Evolutionary conservation across 2,329 filamentous ascomycete genomes (phyloP).

Genomic region (Exophiala sideris): DNA sequence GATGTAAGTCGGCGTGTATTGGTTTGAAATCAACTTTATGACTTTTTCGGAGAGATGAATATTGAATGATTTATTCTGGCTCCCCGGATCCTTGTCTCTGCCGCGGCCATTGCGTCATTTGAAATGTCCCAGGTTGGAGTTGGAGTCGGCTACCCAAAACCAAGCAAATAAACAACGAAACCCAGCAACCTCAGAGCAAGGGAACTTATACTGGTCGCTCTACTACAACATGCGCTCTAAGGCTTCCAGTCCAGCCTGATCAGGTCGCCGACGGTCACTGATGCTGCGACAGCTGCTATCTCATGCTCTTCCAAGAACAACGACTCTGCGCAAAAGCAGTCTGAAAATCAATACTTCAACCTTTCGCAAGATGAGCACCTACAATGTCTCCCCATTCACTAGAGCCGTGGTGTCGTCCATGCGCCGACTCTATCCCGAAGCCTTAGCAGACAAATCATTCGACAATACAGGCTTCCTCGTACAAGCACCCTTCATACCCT

Average conservation of each 20-base stretch:
- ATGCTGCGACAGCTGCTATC: conserved; percentile 11
- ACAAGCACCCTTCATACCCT: conserved; percentile 62
- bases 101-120: no score
- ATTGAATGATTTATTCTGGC: neutral
- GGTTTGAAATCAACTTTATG: neutral
- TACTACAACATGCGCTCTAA: no score
- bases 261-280: neutral
- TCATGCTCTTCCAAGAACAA: conserved; percentile 1
- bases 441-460: conserved; percentile 82
- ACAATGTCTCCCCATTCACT: conserved; percentile 57
- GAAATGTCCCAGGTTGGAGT: no score
- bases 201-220: no score
- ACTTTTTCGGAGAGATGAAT: neutral
- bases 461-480: conserved; percentile 89
- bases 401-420: conserved; percentile 71
- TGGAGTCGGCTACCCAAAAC: no score
- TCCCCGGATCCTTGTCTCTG: no score
- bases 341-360: conserved; percentile 17
- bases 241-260: neutral
- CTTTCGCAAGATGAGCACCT: neutral
- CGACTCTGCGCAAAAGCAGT: neutral
- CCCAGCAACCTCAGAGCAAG: no score
- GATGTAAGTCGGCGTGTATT: neutral
- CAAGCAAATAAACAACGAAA: no score
- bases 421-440: conserved; percentile 83